Evolutionary conservation across 2,329 filamentous ascomycete species (phyloP).

Genomic region (Simplicillium sp.): DNA sequence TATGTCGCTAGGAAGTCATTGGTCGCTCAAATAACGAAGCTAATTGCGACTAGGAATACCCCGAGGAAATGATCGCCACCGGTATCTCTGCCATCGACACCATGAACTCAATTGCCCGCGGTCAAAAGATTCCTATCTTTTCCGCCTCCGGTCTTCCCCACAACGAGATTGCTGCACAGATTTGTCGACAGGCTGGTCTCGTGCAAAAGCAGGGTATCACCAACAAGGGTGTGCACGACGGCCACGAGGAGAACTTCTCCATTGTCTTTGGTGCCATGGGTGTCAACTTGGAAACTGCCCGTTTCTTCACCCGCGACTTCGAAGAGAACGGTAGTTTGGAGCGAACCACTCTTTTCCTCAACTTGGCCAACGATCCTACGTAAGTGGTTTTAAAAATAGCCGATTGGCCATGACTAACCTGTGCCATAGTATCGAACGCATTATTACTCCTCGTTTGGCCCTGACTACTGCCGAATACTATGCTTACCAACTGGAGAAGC

Average conservation of each 20-base stretch:
- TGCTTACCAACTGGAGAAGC: conserved; percentile 99
- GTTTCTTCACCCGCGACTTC: conserved; percentile 98
- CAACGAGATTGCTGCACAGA: conserved; percentile 98
- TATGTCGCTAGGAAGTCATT: conserved; percentile 31
- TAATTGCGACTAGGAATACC: conserved; percentile 63
- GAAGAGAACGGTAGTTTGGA: conserved; percentile 99
- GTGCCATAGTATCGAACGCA: conserved; percentile 79
- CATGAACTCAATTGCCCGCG: conserved; percentile 96
- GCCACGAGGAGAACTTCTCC: conserved; percentile 98
- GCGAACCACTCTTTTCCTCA: conserved; percentile 93
- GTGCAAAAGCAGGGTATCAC: conserved; percentile 70
- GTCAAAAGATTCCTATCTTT: conserved; percentile 99
- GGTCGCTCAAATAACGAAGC: conserved; percentile 1
- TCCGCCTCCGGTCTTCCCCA: conserved; percentile 96
- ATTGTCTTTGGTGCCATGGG: conserved; percentile 99
- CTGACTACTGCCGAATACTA: conserved; percentile 99
- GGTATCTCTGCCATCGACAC: conserved; percentile 99
- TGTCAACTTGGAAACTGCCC: conserved; percentile 97
- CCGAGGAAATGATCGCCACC: conserved; percentile 99
- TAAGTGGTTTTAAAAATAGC: conserved; percentile 36
- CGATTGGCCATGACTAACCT: background rate
- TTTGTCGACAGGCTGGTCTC: conserved; percentile 91
- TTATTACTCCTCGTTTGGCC: conserved; percentile 96
- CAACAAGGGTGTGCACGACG: conserved; percentile 93
- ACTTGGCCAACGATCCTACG: conserved; percentile 98